Evolutionary conservation across 2,329 filamentous ascomycete species (phyloP).

Genomic region (Pyrenophora seminiperda): DNA sequence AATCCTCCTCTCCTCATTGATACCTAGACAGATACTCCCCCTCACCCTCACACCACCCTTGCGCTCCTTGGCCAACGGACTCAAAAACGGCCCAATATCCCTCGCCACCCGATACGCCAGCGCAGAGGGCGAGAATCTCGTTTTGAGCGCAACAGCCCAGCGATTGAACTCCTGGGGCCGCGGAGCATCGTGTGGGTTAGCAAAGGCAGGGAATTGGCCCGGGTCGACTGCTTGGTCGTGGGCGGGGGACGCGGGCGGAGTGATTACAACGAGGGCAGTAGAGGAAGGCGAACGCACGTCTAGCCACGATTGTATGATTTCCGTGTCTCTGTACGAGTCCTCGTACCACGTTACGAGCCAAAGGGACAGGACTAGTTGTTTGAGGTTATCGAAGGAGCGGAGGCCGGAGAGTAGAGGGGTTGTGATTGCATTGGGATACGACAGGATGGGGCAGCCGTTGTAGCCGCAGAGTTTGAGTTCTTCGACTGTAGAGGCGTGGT

Average conservation of each 20-base stretch:
- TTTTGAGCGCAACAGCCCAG: conserved; percentile 51
- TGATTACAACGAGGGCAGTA: conserved; percentile 47
- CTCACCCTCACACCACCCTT: conserved; percentile 51
- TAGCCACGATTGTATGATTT: conserved; percentile 54
- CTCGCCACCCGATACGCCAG: conserved; percentile 50
- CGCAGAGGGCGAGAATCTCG: conserved; percentile 47
- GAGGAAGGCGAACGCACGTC: conserved; percentile 47
- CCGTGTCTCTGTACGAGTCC: conserved; percentile 45
- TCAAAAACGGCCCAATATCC: conserved; percentile 50
- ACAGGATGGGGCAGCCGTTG: conserved; percentile 51
- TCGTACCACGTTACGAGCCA: conserved; percentile 52
- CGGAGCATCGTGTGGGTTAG: conserved; percentile 17
- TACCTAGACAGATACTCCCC: conserved; percentile 53
- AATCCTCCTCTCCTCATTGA: conserved; percentile 25
- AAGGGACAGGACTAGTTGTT: conserved; percentile 49
- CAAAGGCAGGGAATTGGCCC: conserved; percentile 33
- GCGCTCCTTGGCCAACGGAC: conserved; percentile 48
- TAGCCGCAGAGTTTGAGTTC: conserved; percentile 58
- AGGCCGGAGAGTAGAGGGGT: conserved; percentile 47
- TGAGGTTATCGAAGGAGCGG: conserved; percentile 51
- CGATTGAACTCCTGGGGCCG: conserved; percentile 39
- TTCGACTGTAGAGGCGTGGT: conserved; percentile 48
- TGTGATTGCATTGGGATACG: conserved; percentile 47
- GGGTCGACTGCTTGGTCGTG: conserved; percentile 33
- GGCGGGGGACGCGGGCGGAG: conserved; percentile 34